Base-by-base conservation (phyloP, 139 green algal species). In the Dunaliella primolecta region DNA sequence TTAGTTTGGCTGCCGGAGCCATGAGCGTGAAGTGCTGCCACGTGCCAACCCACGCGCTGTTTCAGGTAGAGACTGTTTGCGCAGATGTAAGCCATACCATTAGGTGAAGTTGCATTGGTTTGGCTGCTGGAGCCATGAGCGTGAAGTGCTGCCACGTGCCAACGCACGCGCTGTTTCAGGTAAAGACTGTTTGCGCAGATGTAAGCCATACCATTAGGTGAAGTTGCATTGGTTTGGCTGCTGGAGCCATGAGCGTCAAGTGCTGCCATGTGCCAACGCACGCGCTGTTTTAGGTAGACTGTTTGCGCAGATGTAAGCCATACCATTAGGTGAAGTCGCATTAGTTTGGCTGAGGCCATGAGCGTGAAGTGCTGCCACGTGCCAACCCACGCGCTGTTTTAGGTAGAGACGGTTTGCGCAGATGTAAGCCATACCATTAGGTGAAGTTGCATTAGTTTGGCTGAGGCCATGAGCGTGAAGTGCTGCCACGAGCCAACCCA, bases 1-100 rank as follows among this genome's bases (percentile, higher is more conserved):
- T n/a, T n/a, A n/a, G n/a, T n/a, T n/a, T 75, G 94, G 95, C 57
- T 90, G 78, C 34, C 57, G 21, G 76, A n/a, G 30, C 57, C 64
- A 64, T 56, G 93, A 97, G 88, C 92, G 96, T 74, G 95, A 99
- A 93, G 95, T 99, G 55, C 94, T 93, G 31, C 96, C 85, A 1
- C 64, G 81, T 0, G 91, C 95, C 78, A 99, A 99, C 88, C 91
- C 92, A 0, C 0, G 85, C 74, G 76, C 25, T 88, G 57, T 64
- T 64, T 7, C 46, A 64, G 46, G 46, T 64, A n/a, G n/a, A n/a
- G n/a, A n/a, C n/a, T n/a, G n/a, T n/a, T n/a, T n/a, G n/a, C n/a
- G n/a, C n/a, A n/a, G n/a, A n/a, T n/a, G n/a, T n/a, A n/a, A n/a
- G n/a, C n/a, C n/a, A n/a, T n/a, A n/a, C n/a, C n/a, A n/a, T n/a